Percentiles rank a stretch among this genome's conserved stretches.
These are phyloP conservation scores for Plasmodium fragile DNA, from an alignment of 169 alveolate genomes.

Conservation along the genomic window DNA sequence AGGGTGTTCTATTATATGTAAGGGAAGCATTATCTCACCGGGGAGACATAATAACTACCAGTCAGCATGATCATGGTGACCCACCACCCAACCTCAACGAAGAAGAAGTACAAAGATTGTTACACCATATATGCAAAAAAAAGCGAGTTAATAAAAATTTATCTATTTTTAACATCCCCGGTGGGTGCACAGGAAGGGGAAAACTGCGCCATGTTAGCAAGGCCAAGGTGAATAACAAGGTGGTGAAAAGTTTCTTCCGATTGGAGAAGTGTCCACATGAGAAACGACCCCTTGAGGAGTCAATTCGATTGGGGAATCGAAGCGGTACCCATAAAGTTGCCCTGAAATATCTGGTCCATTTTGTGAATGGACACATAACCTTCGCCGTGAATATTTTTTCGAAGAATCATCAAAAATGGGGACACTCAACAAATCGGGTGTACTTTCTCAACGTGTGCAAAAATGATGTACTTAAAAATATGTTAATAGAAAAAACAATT, in stretches of 20 bases:
- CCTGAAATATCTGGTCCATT: constrained; percentile 40
- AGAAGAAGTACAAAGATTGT: neutral
- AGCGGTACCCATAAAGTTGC: constrained; percentile 15
- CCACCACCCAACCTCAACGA: neutral
- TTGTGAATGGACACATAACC: constrained; percentile 62
- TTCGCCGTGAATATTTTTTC: constrained; percentile 38
- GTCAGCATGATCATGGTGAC: neutral
- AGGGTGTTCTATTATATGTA: neutral
- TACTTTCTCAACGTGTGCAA: constrained; percentile 39
- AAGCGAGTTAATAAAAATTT: constrained; percentile 37
- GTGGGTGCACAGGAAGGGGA: neutral
- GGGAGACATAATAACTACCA: neutral
- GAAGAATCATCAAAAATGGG: constrained; percentile 19
- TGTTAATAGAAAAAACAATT: constrained; percentile 37
- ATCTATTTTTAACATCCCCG: constrained; percentile 20
- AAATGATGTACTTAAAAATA: constrained; percentile 36
- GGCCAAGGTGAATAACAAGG: constrained; percentile 5
- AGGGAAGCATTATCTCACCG: neutral
- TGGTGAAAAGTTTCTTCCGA: constrained; percentile 17
- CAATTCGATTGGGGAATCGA: neutral
- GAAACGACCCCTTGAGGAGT: constrained; percentile 10
- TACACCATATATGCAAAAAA: neutral
- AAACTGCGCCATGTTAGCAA: neutral
- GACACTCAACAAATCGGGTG: neutral
- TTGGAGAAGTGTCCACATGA: neutral